A percentile compares a stretch with the other conserved stretches of the same genome.
Evolutionary conservation across 2,329 filamentous ascomycete species (phyloP).

Genomic region (Neoscytalidium dimidiatum): DNA sequence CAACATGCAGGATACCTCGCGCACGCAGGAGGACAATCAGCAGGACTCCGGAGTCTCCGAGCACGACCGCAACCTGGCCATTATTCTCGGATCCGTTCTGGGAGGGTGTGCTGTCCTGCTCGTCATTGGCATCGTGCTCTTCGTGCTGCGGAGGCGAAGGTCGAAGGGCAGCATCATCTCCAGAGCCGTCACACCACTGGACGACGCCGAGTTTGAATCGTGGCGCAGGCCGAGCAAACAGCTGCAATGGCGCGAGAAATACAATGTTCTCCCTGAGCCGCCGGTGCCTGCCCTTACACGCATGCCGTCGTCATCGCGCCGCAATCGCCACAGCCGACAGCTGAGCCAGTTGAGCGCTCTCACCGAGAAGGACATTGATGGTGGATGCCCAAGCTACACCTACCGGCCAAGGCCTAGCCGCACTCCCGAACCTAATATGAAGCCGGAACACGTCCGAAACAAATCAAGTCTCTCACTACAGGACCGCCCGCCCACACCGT

Average conservation of each 20-base stretch:
- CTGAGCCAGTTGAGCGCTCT: not conserved
- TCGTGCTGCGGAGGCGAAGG: slow-evolving; percentile 36
- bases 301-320: slow-evolving; percentile 8
- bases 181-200: slow-evolving; percentile 40
- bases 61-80: slow-evolving; percentile 32
- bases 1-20: slow-evolving; percentile 3
- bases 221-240: slow-evolving; percentile 42
- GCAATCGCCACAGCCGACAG: slow-evolving; percentile 1
- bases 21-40: not conserved
- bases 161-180: slow-evolving; percentile 32
- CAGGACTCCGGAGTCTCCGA: not conserved
- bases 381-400: slow-evolving; percentile 28
- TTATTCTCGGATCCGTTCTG: slow-evolving; percentile 37
- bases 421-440: not conserved
- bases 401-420: slow-evolving; percentile 10
- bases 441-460: slow-evolving; percentile 16
- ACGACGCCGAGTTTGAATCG: slow-evolving; percentile 44
- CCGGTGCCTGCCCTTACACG: slow-evolving; percentile 16
- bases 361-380: slow-evolving; percentile 21
- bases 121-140: slow-evolving; percentile 31
- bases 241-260: slow-evolving; percentile 35
- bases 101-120: slow-evolving; percentile 35
- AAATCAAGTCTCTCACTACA: slow-evolving; percentile 28
- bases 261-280: slow-evolving; percentile 17
- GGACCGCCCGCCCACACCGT: slow-evolving; percentile 42